phyloP scores from a whole-genome alignment of 305 asterid species.

The Ajuga reptans region DNA sequence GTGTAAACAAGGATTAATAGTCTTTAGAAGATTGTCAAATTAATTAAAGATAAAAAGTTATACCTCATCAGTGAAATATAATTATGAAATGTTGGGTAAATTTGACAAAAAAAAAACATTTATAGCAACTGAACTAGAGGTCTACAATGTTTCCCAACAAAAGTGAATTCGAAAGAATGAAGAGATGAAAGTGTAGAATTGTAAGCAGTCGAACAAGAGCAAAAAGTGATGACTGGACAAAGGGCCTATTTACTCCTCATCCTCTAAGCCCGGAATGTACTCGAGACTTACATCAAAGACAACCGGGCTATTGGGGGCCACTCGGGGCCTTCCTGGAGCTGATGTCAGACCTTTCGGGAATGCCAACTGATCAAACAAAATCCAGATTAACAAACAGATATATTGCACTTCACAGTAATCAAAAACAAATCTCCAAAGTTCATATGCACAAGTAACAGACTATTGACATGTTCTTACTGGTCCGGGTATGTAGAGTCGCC shows the following conservation, averaged over 20 bases:
- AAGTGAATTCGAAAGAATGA: slow-evolving; percentile 27
- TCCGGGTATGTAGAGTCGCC: slow-evolving; percentile 85
- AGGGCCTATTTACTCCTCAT: slow-evolving; percentile 57
- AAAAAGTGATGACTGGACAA: background rate
- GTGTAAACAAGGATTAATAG: no score
- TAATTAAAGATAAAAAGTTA: no score
- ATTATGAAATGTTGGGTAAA: no score
- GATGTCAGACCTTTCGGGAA: slow-evolving; percentile 85
- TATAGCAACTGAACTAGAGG: background rate
- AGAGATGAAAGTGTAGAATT: slow-evolving; percentile 6
- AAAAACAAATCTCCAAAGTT: background rate
- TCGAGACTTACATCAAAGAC: slow-evolving; percentile 80
- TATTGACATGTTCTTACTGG: slow-evolving; percentile 45
- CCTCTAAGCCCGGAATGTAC: slow-evolving; percentile 90
- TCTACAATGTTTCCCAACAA: slow-evolving; percentile 5
- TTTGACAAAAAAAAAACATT: no score
- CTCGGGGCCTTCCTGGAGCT: slow-evolving; percentile 97
- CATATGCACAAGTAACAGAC: background rate
- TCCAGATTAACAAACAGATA: background rate
- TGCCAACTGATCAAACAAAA: slow-evolving; percentile 51
- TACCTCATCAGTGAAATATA: no score
- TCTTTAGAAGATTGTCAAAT: no score
- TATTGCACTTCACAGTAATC: no score
- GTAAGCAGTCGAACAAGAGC: background rate
- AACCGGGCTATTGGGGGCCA: slow-evolving; percentile 78